Conservation (phyloP, 2,329 filamentous ascomycete species). For the Cladosporium oxysporum region DNA sequence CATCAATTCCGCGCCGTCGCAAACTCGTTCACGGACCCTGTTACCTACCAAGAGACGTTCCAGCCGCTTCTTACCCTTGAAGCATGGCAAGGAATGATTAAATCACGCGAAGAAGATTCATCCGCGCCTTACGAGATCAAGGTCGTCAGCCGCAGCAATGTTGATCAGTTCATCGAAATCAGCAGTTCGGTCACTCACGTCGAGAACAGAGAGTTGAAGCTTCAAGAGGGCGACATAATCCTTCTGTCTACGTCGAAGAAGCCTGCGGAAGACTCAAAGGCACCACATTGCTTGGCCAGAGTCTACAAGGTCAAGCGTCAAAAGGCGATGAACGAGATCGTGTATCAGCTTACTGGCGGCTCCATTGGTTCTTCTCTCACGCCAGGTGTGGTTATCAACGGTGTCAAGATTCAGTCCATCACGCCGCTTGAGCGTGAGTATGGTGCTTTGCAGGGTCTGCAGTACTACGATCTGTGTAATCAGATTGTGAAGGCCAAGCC, state of each 20-base stretch:
- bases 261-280: constrained; percentile 65
- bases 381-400: constrained; percentile 70
- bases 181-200: constrained; percentile 75
- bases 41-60: constrained; percentile 84
- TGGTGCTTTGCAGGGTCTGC: constrained; percentile 82
- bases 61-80: constrained; percentile 87
- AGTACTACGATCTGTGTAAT: constrained; percentile 94
- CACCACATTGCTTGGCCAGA: constrained; percentile 81
- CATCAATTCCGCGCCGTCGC: constrained; percentile 75
- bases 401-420: constrained; percentile 85
- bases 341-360: constrained; percentile 74
- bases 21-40: constrained; percentile 73
- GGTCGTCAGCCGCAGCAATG: constrained; percentile 80
- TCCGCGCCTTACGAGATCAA: constrained; percentile 84
- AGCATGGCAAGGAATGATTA: constrained; percentile 93
- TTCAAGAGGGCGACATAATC: constrained; percentile 86
- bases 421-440: constrained; percentile 95
- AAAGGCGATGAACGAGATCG: constrained; percentile 77
- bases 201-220: constrained; percentile 69
- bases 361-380: constrained; percentile 51
- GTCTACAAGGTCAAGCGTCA: constrained; percentile 80
- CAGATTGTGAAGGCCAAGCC: constrained; percentile 89
- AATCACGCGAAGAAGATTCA: constrained; percentile 81
- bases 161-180: constrained; percentile 91
- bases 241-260: constrained; percentile 74